These are phyloP conservation scores for Sphagnum tenellum DNA, from an alignment of 225 moss, liverwort and hornwort species.

Conservation along the genomic window DNA sequence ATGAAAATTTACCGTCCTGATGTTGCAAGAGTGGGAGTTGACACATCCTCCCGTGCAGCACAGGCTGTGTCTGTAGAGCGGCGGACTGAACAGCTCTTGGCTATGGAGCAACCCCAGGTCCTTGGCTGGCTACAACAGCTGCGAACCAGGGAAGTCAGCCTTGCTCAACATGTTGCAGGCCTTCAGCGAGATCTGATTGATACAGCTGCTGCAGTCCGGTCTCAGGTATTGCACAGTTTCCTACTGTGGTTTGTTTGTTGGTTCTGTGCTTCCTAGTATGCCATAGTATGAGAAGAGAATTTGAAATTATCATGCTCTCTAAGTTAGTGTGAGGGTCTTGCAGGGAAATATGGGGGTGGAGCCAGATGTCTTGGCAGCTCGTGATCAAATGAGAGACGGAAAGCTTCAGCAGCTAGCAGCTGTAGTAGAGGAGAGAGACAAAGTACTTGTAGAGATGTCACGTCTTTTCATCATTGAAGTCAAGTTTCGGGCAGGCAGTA, in stretches of 20 bases:
- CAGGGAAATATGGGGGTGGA: slow-evolving; percentile 81
- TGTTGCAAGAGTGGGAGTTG: slow-evolving; percentile 95
- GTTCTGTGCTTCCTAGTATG: not conserved
- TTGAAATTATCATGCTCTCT: too few species aligned
- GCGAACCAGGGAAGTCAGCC: slow-evolving; percentile 53
- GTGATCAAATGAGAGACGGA: slow-evolving; percentile 83
- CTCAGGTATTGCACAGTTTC: slow-evolving; percentile 26
- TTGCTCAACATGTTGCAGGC: slow-evolving; percentile 60
- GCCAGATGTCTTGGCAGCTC: slow-evolving; percentile 81
- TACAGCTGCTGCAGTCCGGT: slow-evolving; percentile 54
- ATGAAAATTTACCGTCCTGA: slow-evolving; percentile 96
- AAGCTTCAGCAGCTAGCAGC: slow-evolving; percentile 94
- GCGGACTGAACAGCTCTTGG: slow-evolving; percentile 74
- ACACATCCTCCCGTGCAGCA: slow-evolving; percentile 75
- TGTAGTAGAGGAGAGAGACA: slow-evolving; percentile 90
- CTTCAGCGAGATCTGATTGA: slow-evolving; percentile 87
- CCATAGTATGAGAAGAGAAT: not conserved
- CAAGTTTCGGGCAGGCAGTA: slow-evolving; percentile 67
- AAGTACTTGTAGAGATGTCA: slow-evolving; percentile 88
- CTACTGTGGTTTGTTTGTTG: not conserved
- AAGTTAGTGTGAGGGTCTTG: not conserved
- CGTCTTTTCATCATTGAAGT: slow-evolving; percentile 84
- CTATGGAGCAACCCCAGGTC: slow-evolving; percentile 68
- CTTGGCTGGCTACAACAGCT: slow-evolving; percentile 77
- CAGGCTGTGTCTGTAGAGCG: slow-evolving; percentile 97